These are phyloP conservation scores for Paecilomyces fulvus DNA, from an alignment of 2,329 filamentous ascomycete species.

Conservation along the genomic window DNA sequence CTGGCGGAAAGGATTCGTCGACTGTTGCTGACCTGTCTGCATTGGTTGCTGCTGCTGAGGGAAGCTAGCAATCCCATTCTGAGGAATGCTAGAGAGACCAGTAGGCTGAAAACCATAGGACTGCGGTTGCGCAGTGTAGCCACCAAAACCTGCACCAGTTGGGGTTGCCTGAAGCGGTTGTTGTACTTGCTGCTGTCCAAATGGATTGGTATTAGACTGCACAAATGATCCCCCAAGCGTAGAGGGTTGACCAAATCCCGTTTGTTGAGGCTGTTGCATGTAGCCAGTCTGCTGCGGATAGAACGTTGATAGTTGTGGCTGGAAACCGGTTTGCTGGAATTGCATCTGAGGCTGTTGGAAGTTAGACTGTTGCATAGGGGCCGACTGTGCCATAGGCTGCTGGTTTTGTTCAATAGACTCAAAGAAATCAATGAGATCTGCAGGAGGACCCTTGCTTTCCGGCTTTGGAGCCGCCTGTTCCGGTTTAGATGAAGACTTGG, in stretches of 20 bases:
- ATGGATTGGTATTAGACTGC: conserved; percentile 27
- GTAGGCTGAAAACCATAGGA: conserved; percentile 40
- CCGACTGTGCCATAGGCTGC: conserved; percentile 33
- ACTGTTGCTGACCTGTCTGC: conserved; percentile 43
- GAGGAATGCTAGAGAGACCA: conserved; percentile 38
- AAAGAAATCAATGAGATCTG: conserved; percentile 89
- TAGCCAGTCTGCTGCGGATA: conserved; percentile 26
- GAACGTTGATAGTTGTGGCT: conserved; percentile 15
- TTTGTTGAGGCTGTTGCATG: conserved; percentile 26
- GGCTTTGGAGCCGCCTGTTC: conserved; percentile 21
- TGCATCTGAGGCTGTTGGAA: conserved; percentile 12
- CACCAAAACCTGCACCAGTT: conserved; percentile 75
- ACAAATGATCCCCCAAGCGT: conserved; percentile 17
- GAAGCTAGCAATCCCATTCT: conserved; percentile 41
- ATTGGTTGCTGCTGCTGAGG: conserved; percentile 32
- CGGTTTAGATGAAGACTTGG: conserved; percentile 14
- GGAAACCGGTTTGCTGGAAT: conserved; percentile 13
- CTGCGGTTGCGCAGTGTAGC: conserved; percentile 64
- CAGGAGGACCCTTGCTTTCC: conserved; percentile 34
- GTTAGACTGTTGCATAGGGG: conserved; percentile 28
- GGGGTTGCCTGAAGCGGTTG: conserved; percentile 51
- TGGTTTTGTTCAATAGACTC: conserved; percentile 83
- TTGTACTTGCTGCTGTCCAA: conserved; percentile 23
- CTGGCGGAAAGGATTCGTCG: conserved; percentile 87
- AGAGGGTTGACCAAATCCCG: conserved; percentile 21